A percentile compares a stretch with the other conserved stretches of the same genome.
These are phyloP conservation scores for Talaromyces proteolyticus DNA, from an alignment of 495 filamentous ascomycete species.

Conservation along the genomic window DNA sequence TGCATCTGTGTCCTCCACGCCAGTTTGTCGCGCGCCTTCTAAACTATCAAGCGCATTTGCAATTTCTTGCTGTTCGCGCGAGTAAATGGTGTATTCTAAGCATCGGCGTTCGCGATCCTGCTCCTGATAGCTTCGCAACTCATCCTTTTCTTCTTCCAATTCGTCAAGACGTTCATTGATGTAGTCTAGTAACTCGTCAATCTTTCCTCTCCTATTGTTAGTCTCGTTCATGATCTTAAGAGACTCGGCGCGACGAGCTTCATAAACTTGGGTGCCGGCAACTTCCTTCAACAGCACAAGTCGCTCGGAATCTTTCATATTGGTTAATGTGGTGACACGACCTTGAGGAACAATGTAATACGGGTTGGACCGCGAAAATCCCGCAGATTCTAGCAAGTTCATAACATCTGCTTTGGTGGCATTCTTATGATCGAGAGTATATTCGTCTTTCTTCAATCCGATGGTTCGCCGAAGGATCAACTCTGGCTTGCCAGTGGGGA, in stretches of 20 bases:
- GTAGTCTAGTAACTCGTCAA: conserved; percentile 84
- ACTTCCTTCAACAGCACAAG: conserved; percentile 92
- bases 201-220: conserved; percentile 87
- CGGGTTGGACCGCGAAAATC: conserved; percentile 94
- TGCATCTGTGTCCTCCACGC: conserved; percentile 76
- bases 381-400: conserved; percentile 91
- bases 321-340: conserved; percentile 90
- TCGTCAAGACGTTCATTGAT: conserved; percentile 86
- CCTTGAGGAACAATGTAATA: conserved; percentile 99
- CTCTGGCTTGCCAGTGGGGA: conserved; percentile 88
- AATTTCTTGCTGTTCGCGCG: conserved; percentile 78
- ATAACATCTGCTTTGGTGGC: conserved; percentile 92
- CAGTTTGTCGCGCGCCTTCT: conserved; percentile 73
- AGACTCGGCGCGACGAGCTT: conserved; percentile 81
- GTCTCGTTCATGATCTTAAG: conserved; percentile 97
- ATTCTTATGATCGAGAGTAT: conserved; percentile 92
- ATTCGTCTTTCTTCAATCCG: conserved; percentile 97
- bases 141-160: conserved; percentile 95
- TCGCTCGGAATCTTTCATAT: conserved; percentile 93
- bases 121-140: conserved; percentile 85
- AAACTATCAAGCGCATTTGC: conserved; percentile 72
- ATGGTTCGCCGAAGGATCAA: conserved; percentile 89
- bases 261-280: conserved; percentile 94
- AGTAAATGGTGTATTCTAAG: conserved; percentile 90
- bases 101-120: conserved; percentile 91